A percentile compares a stretch with the other conserved stretches of the same genome.
Evolutionary conservation across 805 yeast species (phyloP).

Genomic region (Yarrowia sp.): DNA sequence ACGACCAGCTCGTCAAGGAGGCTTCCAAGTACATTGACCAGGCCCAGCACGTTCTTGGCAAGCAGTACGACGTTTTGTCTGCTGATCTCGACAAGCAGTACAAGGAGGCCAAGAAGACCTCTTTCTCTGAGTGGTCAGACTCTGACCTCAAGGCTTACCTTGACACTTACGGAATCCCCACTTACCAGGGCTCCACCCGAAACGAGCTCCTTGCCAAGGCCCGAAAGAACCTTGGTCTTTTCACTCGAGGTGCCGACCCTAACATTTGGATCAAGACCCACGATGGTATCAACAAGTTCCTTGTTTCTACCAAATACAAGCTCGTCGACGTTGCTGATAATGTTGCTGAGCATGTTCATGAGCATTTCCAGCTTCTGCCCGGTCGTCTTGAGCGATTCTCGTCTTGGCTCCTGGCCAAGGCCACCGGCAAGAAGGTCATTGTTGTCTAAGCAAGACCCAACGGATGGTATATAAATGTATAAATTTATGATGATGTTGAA

Average conservation of each 20-base stretch:
- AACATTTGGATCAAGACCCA: constrained; percentile 24
- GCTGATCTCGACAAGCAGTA: constrained; percentile 43
- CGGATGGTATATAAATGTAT: not conserved
- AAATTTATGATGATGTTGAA: constrained; percentile 4
- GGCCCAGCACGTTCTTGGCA: constrained; percentile 45
- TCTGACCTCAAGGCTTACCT: constrained; percentile 57
- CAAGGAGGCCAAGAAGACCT: constrained; percentile 43
- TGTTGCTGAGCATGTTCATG: constrained; percentile 9
- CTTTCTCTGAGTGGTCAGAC: constrained; percentile 52
- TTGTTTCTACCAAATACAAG: not conserved
- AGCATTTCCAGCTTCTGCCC: constrained; percentile 20
- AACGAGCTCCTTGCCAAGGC: constrained; percentile 31
- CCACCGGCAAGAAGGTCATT: constrained; percentile 25
- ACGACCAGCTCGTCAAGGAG: constrained; percentile 46
- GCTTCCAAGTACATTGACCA: constrained; percentile 46
- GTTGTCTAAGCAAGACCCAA: not conserved
- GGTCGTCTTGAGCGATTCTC: constrained; percentile 21
- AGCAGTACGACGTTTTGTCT: constrained; percentile 36
- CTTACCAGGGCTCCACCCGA: constrained; percentile 29
- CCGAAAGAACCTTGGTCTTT: constrained; percentile 24
- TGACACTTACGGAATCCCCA: constrained; percentile 41
- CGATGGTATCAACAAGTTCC: not conserved
- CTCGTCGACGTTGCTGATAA: not conserved
- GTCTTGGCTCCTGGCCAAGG: constrained; percentile 20
- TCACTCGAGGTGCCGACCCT: constrained; percentile 26